Conservation (phyloP, 78 protist genomes). For the Dictyostelium intermedium region DNA sequence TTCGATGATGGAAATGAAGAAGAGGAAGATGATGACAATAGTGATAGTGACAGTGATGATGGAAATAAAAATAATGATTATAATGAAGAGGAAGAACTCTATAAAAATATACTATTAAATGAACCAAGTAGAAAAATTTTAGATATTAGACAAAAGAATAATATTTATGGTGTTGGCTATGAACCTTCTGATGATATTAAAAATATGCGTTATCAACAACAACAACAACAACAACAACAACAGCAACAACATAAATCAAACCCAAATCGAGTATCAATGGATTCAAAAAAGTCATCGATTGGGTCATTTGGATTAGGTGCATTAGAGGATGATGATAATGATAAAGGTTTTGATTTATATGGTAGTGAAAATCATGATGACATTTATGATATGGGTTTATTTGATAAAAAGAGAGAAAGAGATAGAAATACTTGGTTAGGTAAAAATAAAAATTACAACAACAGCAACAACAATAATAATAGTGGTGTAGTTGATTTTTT, state of each 20-base stretch:
- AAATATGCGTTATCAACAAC: conserved; percentile 33
- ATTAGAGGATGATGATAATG: conserved; percentile 20
- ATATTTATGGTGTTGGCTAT: conserved; percentile 62
- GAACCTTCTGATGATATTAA: conserved; percentile 3
- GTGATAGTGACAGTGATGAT: neutral
- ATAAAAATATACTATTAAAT: neutral
- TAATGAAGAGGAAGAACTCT: neutral
- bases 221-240: conserved; percentile 20
- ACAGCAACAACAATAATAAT: neutral
- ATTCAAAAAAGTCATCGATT: neutral
- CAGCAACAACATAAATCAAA: neutral
- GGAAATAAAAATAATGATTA: neutral
- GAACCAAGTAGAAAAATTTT: neutral
- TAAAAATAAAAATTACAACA: neutral
- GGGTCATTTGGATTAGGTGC: conserved; percentile 32
- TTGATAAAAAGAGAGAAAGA: neutral
- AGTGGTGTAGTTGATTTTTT: conserved; percentile 4
- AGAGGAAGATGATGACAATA: neutral
- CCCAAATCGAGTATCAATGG: neutral
- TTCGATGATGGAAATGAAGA: neutral
- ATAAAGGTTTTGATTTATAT: conserved; percentile 39
- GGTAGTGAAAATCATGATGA: neutral
- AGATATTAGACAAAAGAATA: conserved; percentile 15
- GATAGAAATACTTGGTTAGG: neutral
- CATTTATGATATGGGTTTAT: neutral